phyloP scores from a whole-genome alignment of 345 rosid species.

The Eucalyptus brandiana region DNA sequence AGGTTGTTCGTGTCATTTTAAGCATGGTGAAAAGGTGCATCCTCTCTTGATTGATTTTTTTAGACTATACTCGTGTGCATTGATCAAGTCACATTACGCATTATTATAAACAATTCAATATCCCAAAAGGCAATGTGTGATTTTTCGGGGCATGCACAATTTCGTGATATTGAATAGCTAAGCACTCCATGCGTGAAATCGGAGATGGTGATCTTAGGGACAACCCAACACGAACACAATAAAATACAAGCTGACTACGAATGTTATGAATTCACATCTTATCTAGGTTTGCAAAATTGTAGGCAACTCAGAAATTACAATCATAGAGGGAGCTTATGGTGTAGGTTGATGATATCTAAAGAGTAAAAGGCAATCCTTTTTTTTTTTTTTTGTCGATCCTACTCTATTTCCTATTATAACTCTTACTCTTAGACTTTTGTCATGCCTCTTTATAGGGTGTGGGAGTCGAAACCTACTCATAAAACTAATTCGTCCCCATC shows the following conservation, averaged over 20 bases:
- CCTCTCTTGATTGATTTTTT: not conserved
- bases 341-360: not conserved
- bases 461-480: fast-evolving
- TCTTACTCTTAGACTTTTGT: fast-evolving
- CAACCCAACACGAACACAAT: not conserved
- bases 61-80: not conserved
- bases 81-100: not conserved
- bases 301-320: not conserved
- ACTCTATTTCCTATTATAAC: fast-evolving
- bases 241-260: not conserved
- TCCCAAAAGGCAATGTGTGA: not conserved
- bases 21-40: not conserved
- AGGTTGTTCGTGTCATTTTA: not conserved
- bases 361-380: not conserved
- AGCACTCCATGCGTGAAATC: not conserved
- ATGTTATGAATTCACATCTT: not conserved
- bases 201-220: not conserved
- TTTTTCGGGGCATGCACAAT: not conserved
- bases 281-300: not conserved
- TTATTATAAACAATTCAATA: not conserved
- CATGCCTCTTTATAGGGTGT: fast-evolving
- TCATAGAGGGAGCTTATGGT: not conserved
- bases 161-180: not conserved
- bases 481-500: fast-evolving
- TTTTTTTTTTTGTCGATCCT: too few relatives aligned